Conservation (phyloP, 2,329 filamentous ascomycete genomes). For the Didymosphaeria variabile region DNA sequence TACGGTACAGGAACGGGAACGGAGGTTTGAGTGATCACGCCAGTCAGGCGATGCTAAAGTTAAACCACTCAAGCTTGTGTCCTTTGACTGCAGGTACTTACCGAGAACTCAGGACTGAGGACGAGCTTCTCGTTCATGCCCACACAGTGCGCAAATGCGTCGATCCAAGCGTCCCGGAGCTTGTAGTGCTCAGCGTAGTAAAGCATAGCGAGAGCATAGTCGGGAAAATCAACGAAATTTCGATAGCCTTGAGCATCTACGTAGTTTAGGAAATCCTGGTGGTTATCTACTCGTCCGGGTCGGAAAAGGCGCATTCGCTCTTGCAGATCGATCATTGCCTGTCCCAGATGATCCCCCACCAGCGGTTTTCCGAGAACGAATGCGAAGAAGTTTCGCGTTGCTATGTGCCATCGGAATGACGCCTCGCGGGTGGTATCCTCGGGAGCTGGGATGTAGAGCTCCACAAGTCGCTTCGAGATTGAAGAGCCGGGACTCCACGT, state of each 20-base stretch:
- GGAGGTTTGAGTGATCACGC: neutral
- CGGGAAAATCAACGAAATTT: conserved; percentile 70
- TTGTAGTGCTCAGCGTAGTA: conserved; percentile 73
- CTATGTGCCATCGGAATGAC: conserved; percentile 70
- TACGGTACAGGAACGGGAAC: neutral
- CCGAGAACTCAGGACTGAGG: conserved; percentile 67
- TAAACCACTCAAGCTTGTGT: neutral
- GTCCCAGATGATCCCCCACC: conserved; percentile 73
- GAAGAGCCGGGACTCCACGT: conserved; percentile 16
- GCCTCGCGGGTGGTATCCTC: conserved; percentile 61
- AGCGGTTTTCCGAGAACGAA: conserved; percentile 72
- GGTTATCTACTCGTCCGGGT: conserved; percentile 62
- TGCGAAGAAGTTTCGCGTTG: conserved; percentile 79
- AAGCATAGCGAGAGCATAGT: conserved; percentile 74
- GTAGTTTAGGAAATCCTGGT: conserved; percentile 70
- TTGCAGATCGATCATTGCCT: conserved; percentile 70
- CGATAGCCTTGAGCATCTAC: conserved; percentile 75
- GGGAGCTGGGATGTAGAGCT: conserved; percentile 77
- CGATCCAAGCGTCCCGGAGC: conserved; percentile 71
- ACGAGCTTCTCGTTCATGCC: conserved; percentile 75
- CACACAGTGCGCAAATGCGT: conserved; percentile 79
- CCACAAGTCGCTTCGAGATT: conserved; percentile 44
- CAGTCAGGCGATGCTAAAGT: neutral
- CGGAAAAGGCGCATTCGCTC: conserved; percentile 72
- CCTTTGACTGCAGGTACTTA: conserved; percentile 48